Percentiles rank a stretch among this genome's conserved stretches.
Evolutionary conservation across 1,139 yeast genomes (phyloP).

Genomic region (Geotrichum restrictum): DNA sequence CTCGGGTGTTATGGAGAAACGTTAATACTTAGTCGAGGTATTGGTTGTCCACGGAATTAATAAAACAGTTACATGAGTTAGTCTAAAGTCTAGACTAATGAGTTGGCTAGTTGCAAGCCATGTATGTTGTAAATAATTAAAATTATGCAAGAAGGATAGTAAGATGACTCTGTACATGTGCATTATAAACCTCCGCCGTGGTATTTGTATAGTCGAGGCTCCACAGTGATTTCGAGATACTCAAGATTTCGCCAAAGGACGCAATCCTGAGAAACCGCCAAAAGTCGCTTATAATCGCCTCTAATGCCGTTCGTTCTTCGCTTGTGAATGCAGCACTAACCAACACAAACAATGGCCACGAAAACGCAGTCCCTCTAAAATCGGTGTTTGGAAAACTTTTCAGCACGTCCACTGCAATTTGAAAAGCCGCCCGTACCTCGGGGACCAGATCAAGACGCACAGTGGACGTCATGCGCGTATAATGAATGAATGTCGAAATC

Average conservation of each 20-base stretch:
- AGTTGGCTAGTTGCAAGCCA: no score
- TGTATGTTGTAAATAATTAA: no score
- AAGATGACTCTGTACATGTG: constrained; percentile 4
- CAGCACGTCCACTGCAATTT: background rate
- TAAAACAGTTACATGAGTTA: no score
- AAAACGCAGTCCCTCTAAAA: constrained; percentile 15
- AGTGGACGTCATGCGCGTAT: background rate
- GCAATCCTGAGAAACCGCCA: constrained; percentile 12
- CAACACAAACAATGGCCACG: constrained; percentile 16
- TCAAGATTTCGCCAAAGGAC: constrained; percentile 14
- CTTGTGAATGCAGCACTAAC: constrained; percentile 2
- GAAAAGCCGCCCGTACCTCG: background rate
- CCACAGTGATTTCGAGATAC: constrained; percentile 6
- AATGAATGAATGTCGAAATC: constrained; percentile 7
- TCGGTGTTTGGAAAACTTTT: constrained; percentile 2
- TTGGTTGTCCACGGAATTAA: no score
- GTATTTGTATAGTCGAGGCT: background rate
- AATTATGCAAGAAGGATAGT: constrained; percentile 9
- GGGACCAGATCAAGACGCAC: constrained; percentile 11
- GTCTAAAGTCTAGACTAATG: no score
- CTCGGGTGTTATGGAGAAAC: no score
- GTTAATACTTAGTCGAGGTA: no score
- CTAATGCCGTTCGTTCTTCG: background rate
- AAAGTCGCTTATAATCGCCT: background rate
- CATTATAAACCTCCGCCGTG: constrained; percentile 2